phyloP scores from a whole-genome alignment of 2,329 filamentous ascomycete species.

The Thielaviopsis ethacetica region DNA sequence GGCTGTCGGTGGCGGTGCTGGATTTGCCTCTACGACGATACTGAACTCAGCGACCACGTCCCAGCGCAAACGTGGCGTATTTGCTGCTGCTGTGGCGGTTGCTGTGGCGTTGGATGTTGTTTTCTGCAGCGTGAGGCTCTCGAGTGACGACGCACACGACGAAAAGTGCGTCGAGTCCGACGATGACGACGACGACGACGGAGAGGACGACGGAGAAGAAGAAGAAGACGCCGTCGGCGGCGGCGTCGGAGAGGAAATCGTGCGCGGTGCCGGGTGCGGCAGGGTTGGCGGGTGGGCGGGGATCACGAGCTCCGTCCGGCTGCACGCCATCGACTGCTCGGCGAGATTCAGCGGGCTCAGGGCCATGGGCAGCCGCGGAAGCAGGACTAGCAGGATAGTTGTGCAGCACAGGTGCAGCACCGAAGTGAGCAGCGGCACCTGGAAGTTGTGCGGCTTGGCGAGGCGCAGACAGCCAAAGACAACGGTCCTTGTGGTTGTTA shows the following conservation, averaged over 20 bases:
- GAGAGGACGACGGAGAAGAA: no score
- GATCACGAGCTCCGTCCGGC: background rate
- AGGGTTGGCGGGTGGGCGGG: background rate
- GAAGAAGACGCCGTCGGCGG: no score
- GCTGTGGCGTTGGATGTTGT: background rate
- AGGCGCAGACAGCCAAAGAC: background rate
- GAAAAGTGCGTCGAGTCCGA: no score
- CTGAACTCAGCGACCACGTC: constrained; percentile 5
- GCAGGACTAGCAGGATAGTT: background rate
- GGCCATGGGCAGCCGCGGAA: background rate
- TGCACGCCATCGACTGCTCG: background rate
- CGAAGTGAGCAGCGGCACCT: background rate
- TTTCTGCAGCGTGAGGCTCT: no score
- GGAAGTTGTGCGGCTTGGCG: background rate
- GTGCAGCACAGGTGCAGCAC: background rate
- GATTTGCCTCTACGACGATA: background rate
- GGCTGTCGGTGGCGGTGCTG: background rate
- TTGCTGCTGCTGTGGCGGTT: background rate
- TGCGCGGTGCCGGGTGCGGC: no score
- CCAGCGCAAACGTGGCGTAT: background rate
- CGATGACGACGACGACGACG: no score
- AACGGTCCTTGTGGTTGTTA: background rate
- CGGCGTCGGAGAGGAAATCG: no score
- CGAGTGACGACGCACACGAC: no score
- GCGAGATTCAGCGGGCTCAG: background rate